Conservation (phyloP, 768 basidiomycete species). For the Rhodotorula babjevae region DNA sequence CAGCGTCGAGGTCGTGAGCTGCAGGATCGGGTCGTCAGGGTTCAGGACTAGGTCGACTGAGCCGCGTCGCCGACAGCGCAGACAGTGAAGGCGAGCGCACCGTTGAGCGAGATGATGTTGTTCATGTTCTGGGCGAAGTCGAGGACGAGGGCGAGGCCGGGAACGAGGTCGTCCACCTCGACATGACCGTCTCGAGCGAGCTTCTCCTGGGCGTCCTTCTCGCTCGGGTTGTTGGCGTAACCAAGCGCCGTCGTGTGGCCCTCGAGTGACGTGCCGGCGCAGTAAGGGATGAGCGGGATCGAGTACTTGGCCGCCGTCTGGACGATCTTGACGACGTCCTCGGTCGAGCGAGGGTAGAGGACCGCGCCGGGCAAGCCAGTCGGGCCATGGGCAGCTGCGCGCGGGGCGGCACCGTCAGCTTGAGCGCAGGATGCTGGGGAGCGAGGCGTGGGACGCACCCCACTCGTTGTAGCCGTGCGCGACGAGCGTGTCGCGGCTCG, state of each 20-base stretch:
- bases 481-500: constrained; percentile 28
- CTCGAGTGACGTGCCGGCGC: constrained; percentile 84
- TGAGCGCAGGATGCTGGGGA: rapidly evolving
- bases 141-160: constrained; percentile 35
- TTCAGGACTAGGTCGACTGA: too few relatives aligned
- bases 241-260: constrained; percentile 46
- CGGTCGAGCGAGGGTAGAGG: constrained; percentile 59
- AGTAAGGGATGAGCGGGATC: constrained; percentile 73
- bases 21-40: background rate
- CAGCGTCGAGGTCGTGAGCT: constrained; percentile 61
- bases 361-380: constrained; percentile 40
- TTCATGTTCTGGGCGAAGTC: constrained; percentile 58
- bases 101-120: constrained; percentile 65
- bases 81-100: background rate
- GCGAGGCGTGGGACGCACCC: constrained; percentile 4
- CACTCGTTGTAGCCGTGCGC: constrained; percentile 39
- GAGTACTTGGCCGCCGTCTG: constrained; percentile 67
- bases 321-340: constrained; percentile 76
- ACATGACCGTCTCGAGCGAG: constrained; percentile 17
- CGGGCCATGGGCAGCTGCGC: constrained; percentile 34
- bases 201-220: constrained; percentile 17
- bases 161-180: constrained; percentile 37
- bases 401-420: background rate
- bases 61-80: too few relatives aligned
- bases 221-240: constrained; percentile 28